phyloP scores from a whole-genome alignment of 768 basidiomycete genomes.

The Dentipellis fragilis region DNA sequence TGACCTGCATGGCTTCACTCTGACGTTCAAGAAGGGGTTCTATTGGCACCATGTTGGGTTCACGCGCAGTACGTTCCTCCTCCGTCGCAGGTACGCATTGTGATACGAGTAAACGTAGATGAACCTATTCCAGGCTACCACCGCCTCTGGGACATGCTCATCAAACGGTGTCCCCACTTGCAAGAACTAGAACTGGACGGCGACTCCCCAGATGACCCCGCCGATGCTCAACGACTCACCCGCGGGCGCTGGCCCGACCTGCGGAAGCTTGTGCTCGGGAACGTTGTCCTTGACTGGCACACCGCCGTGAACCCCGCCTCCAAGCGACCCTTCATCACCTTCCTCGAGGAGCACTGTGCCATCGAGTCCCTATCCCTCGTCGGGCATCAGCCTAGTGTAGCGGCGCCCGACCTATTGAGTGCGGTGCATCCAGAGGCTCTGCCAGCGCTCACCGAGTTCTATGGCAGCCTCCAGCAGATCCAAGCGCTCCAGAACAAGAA shows the following conservation, averaged over 20 bases:
- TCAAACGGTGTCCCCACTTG: constrained; percentile 50
- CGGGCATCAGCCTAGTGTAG: constrained; percentile 19
- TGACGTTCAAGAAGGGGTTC: constrained; percentile 51
- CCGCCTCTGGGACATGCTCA: constrained; percentile 65
- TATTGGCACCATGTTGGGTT: constrained; percentile 49
- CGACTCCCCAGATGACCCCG: constrained; percentile 36
- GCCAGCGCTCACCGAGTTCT: constrained; percentile 36
- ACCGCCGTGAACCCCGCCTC: constrained; percentile 22
- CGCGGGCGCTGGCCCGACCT: constrained; percentile 60
- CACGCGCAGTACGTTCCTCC: constrained; percentile 39
- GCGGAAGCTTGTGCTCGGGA: constrained; percentile 50
- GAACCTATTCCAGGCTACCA: constrained; percentile 34
- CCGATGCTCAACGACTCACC: constrained; percentile 46
- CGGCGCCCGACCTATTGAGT: constrained; percentile 9
- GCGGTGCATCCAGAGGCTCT: constrained; percentile 15
- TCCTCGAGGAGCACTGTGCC: constrained; percentile 55
- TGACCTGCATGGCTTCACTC: constrained; percentile 50
- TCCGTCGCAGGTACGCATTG: neutral
- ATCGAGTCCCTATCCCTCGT: constrained; percentile 41
- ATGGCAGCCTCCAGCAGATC: constrained; percentile 58
- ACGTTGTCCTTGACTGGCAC: constrained; percentile 53
- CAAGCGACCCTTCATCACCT: constrained; percentile 52
- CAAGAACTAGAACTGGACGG: constrained; percentile 55
- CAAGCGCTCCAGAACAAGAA: constrained; percentile 39
- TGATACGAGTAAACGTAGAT: constrained; percentile 24